A percentile compares a stretch with the other conserved stretches of the same genome.
Conservation (phyloP, 169 alveolate genomes). For the Plasmodium fragile region DNA sequence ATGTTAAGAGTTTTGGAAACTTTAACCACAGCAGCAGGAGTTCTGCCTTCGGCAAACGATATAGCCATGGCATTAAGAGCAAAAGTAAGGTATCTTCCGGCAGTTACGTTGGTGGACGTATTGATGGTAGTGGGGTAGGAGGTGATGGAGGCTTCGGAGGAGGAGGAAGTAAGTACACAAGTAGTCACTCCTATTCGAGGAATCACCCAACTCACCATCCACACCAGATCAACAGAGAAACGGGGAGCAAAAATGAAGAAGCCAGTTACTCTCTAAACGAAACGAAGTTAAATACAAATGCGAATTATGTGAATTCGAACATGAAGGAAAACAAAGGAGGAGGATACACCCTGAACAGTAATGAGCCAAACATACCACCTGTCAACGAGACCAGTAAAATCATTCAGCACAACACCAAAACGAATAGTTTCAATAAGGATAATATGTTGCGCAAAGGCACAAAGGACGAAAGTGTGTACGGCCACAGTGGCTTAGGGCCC, state of each 20-base stretch:
- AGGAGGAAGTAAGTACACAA: background rate
- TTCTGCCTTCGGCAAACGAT: conserved; percentile 27
- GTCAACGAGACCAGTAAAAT: conserved; percentile 17
- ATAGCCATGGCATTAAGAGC: background rate
- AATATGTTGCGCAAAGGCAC: conserved; percentile 16
- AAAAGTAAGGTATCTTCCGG: background rate
- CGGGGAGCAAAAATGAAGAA: background rate
- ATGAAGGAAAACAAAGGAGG: conserved; percentile 30
- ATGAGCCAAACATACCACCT: background rate
- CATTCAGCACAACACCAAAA: background rate
- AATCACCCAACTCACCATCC: conserved; percentile 4
- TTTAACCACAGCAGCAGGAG: conserved; percentile 39
- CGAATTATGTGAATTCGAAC: conserved; percentile 13
- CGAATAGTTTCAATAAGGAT: conserved; percentile 43
- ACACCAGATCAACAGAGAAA: conserved; percentile 10
- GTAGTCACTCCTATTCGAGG: background rate
- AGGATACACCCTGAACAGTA: background rate
- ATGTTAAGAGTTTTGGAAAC: conserved; percentile 24
- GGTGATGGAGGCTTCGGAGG: background rate
- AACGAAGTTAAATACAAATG: conserved; percentile 44
- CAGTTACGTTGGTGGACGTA: background rate
- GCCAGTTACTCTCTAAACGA: conserved; percentile 7
- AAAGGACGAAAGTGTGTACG: conserved; percentile 28
- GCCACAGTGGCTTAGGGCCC: background rate
- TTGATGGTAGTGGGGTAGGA: background rate